Evolutionary conservation across 2,329 filamentous ascomycete species (phyloP), one percentile per base, ranked within the genome.

Genomic region (Zalaria sp.): DNA sequence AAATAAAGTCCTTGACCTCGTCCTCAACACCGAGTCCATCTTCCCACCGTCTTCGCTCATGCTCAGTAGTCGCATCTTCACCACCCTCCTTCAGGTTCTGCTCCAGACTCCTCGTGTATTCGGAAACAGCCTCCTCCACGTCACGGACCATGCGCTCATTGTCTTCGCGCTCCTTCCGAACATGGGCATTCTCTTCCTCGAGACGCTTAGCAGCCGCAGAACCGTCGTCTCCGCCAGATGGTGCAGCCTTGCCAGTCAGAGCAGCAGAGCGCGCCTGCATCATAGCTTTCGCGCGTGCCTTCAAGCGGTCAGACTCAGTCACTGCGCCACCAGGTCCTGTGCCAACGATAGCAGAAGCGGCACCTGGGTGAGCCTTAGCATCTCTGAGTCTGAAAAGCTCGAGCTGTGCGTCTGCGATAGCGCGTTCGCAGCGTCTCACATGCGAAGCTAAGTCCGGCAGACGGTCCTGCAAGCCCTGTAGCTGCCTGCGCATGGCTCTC

Each of bases 261-360:
- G 91, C 89, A 43, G 91, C 91, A 51, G 91, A 88, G 45, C 91
- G 82, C 55, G 94, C 88, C 65, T 96, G 89, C 91, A 98, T 98
- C 79, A 95, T 93, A 34, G 89, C 89, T 65, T 88, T 93, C 28
- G 91, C 89, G 51, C 88, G 79, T 31, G 91, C 91, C 67, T 95
- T 96, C 50, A 96, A 75, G 41, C 89, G 79, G 63, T 98, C 91
- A 3, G 86, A 83, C 62, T 98, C 91, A 0, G 91, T 98, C 35
- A 98, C 77, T 36, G 77, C 66, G 40, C 91, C 91, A 35, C 89
- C 89, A 44, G 88, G 89, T 6, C 91, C 91, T 46, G 89, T 96
- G 37, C 91, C 91, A 45, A 96, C 77, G 48, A 98, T 86, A 27
- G 79, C 73, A 18, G 82, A 71, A 6, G 85, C 81, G 55, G 82